These are phyloP conservation scores for Sugiyamaella marilandica DNA, from an alignment of 805 yeast genomes.

Conservation along the genomic window DNA sequence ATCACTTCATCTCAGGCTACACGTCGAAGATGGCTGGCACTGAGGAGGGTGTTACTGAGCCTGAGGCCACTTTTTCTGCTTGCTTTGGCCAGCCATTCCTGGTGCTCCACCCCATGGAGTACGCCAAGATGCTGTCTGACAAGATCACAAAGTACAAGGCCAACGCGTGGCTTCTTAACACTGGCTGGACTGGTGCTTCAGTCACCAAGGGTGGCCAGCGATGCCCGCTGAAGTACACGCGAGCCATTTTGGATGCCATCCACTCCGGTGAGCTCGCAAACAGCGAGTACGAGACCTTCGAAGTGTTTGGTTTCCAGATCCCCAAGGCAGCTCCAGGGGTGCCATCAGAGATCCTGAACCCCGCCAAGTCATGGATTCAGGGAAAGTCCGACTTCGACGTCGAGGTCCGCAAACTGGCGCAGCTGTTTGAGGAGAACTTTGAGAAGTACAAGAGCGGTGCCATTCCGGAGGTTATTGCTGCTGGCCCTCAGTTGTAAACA, in stretches of 20 bases:
- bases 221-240: slow-evolving; percentile 95
- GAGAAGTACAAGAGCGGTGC: slow-evolving; percentile 77
- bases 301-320: slow-evolving; percentile 78
- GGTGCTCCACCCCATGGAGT: slow-evolving; percentile 96
- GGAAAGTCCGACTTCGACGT: slow-evolving; percentile 47
- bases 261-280: slow-evolving; percentile 84
- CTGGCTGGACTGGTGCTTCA: slow-evolving; percentile 98
- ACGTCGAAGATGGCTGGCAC: slow-evolving; percentile 99
- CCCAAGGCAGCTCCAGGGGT: slow-evolving; percentile 81
- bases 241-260: slow-evolving; percentile 91
- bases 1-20: slow-evolving; percentile 97
- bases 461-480: slow-evolving; percentile 81
- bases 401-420: slow-evolving; percentile 65
- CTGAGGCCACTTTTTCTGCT: slow-evolving; percentile 96
- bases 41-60: slow-evolving; percentile 97
- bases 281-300: slow-evolving; percentile 78
- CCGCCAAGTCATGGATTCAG: slow-evolving; percentile 72
- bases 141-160: slow-evolving; percentile 87
- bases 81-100: slow-evolving; percentile 99
- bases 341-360: slow-evolving; percentile 81
- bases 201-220: slow-evolving; percentile 92
- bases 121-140: slow-evolving; percentile 92
- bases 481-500: slow-evolving; percentile 67
- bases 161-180: slow-evolving; percentile 92
- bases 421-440: slow-evolving; percentile 80